These are phyloP conservation scores for Thielaviopsis populi DNA, from an alignment of 2,329 filamentous ascomycete species.

Conservation along the genomic window DNA sequence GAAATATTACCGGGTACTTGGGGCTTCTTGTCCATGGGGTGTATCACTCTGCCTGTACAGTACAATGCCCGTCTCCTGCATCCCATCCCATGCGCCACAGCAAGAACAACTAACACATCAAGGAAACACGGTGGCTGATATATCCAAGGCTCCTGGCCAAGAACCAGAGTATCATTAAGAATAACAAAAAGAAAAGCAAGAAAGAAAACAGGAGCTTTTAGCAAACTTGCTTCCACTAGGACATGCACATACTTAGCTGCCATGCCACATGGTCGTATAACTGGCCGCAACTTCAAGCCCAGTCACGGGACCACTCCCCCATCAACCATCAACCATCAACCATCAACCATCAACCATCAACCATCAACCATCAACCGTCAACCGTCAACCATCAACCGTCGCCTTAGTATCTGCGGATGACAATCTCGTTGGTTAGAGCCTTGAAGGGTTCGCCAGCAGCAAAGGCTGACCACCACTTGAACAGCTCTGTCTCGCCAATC, in stretches of 20 bases:
- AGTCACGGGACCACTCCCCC: slow-evolving; percentile 6
- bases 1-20: too few relatives aligned
- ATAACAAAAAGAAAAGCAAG: background rate
- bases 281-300: background rate
- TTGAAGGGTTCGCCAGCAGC: slow-evolving; percentile 53
- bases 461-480: slow-evolving; percentile 90
- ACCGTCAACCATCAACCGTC: slow-evolving; percentile 51
- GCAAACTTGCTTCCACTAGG: background rate
- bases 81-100: too few relatives aligned
- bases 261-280: background rate
- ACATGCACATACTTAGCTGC: too few relatives aligned
- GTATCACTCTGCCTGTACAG: too few relatives aligned
- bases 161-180: background rate
- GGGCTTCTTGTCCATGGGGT: too few relatives aligned
- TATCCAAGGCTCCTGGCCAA: background rate
- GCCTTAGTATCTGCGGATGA: slow-evolving; percentile 49
- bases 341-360: too few relatives aligned
- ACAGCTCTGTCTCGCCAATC: slow-evolving; percentile 94
- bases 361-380: too few relatives aligned
- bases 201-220: background rate
- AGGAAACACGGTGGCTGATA: background rate
- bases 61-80: too few relatives aligned
- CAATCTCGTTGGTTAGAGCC: slow-evolving; percentile 70
- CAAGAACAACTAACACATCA: background rate
- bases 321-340: too few relatives aligned